Evolutionary conservation across 179 eudicot species (phyloP).

Genomic region (Spergularia azorica): DNA sequence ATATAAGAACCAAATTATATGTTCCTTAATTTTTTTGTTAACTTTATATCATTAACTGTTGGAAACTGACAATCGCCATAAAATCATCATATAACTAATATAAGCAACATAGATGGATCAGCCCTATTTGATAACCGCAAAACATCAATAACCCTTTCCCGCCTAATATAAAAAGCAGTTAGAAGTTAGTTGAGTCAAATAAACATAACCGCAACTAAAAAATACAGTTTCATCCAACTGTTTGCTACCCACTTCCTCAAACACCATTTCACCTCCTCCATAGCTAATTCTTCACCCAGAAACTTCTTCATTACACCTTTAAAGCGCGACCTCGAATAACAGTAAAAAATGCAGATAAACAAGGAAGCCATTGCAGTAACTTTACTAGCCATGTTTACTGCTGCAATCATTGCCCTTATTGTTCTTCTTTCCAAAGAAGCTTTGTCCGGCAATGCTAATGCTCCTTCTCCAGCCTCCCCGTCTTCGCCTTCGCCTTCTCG

Average conservation of each 20-base stretch:
- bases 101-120: no score
- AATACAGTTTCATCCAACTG: conserved; percentile 16
- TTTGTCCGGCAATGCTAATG: neutral
- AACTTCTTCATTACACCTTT: neutral
- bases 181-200: conserved; percentile 16
- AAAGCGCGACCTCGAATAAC: neutral
- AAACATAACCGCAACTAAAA: neutral
- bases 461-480: neutral
- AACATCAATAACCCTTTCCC: neutral
- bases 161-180: conserved; percentile 7
- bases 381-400: neutral
- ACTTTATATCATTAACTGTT: no score
- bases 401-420: conserved; percentile 9
- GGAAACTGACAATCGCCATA: no score
- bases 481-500: neutral
- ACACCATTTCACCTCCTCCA: neutral
- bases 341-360: conserved; percentile 12
- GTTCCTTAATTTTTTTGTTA: no score
- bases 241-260: conserved; percentile 18
- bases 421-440: neutral
- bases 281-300: neutral
- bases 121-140: neutral
- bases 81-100: no score
- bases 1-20: no score
- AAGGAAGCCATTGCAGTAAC: neutral